Evolutionary conservation across 768 basidiomycete species (phyloP), one percentile per base, ranked within the genome.

Genomic region (Termitomyces sp.): DNA sequence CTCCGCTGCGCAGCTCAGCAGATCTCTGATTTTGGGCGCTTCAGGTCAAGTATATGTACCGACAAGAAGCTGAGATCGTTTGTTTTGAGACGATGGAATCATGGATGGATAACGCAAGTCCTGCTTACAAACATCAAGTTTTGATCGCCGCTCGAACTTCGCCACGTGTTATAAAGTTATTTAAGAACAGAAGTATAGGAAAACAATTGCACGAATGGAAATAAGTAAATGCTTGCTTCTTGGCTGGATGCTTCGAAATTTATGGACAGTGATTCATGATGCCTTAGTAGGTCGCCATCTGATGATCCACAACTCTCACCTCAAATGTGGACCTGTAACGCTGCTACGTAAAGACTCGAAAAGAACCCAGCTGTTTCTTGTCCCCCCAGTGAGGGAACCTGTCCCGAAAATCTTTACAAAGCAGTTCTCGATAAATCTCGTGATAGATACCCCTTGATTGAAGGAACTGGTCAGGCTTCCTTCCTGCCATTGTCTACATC

Each of bases 401-500:
- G 56, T 57, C 37, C 47, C 14, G 20, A 22, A 47, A 34, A 16
- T 34, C 42, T 56, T 58, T 53, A 34, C 53, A 56, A 61, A 61
- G 55, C 58, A 61, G 48, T 47, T 26, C 36, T 52, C 26, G 18
- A 29, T 42, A 56, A 42, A 58, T 54, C 58, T 55, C 57, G 61
- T 18, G 63, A 60, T 60, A 61, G 62, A 61, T 64, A 58, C 55
- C 59, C 46, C 22, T 59, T 52, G 50, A 59, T 32, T 60, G 61
- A 58, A 55, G 53, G 46, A 46, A 36, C 37, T 57, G 41, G 46
- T 34, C 27, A 58, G 58, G 44, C 56, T 51, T 61, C 61, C 62
- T 65, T 61, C 58, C 64, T 61, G 60, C 63, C 64, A 65, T 62
- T 62, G 56, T 51, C 61, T 16, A 55, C 64, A 67, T 70, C 74